Base-by-base conservation (phyloP, 306 rosid species). In the Gastrolobium villosum region DNA sequence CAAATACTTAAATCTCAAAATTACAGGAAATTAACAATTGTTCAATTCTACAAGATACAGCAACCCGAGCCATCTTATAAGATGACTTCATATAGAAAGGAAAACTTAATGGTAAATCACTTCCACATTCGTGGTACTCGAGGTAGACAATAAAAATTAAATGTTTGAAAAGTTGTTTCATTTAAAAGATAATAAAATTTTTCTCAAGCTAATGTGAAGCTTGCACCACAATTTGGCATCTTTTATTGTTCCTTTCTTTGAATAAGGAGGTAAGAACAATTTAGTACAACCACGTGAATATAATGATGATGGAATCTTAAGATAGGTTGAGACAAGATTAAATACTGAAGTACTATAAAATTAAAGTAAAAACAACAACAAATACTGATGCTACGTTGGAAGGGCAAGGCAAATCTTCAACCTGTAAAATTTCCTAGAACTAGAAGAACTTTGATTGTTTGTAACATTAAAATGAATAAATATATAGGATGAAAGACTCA, bases 1-100 rank as follows among this genome's bases (percentile, higher is more conserved):
- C 64, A 63, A 79, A 76, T 69, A 45, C 59, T 66, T 61, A 36
- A 46, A 65, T 71, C 65, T 44, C 67, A 60, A 55, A 65, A 64
- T 46, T 32, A 45, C 78, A 64, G 54, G 15, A 59, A 59, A 70
- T 31, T 78, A 41, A 36, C 30, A 7, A 31, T 59, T 34, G 56
- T 10, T 59, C 37, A 55, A 39, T 37, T n/a, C 37, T 70, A 69
- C 5, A 74, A 76, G 64, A 62, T 54, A 68, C 8, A 31, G 49
- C 44, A 39, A 20, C 30, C 28, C 65, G 3, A 54, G 36, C 65
- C 57, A 72, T 77, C 63, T 37, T n/a, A 49, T 36, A 30, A 41
- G 34, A 5, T 60, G 72, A 45, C 64, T 49, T 60, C n/a, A 49
- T 32, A 63, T 15, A 54, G 57, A 35, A 28, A 28, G 26, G 48